Evolutionary conservation across 148 eudicot species (phyloP).

Genomic region (Rhododendron ovatum): DNA sequence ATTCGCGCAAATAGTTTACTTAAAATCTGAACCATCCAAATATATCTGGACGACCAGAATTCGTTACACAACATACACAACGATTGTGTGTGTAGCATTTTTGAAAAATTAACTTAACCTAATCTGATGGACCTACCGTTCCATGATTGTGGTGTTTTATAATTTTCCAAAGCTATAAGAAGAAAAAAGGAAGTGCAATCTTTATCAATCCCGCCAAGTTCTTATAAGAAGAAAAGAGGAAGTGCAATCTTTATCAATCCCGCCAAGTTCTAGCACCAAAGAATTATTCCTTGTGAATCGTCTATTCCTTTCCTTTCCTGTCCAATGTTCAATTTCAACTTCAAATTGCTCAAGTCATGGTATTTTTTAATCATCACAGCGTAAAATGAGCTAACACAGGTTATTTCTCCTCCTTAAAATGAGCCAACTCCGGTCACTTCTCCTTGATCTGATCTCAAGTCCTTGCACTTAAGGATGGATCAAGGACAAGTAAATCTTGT

Average conservation of each 20-base stretch:
- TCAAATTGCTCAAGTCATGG: neutral
- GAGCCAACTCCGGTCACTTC: too few species aligned
- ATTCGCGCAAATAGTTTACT: too few species aligned
- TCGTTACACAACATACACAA: too few species aligned
- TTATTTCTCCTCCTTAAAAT: too few species aligned
- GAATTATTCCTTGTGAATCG: neutral
- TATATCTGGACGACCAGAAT: too few species aligned
- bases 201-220: neutral
- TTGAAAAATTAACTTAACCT: neutral
- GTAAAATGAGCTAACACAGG: too few species aligned
- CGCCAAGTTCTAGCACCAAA: neutral
- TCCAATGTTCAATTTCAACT: neutral
- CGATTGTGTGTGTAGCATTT: too few species aligned
- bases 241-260: neutral
- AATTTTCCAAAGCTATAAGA: neutral
- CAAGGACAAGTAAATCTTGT: too few species aligned
- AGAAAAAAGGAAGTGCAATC: neutral
- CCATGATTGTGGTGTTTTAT: neutral
- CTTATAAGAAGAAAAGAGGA: neutral
- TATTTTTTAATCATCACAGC: too few species aligned
- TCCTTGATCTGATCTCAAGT: too few species aligned
- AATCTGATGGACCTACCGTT: neutral
- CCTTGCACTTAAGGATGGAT: too few species aligned
- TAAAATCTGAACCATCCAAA: too few species aligned
- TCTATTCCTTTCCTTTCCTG: neutral